A percentile compares a stretch with the other conserved stretches of the same genome.
Conservation (phyloP, 192 early-diverging fungal species). For the Podila epigama region DNA sequence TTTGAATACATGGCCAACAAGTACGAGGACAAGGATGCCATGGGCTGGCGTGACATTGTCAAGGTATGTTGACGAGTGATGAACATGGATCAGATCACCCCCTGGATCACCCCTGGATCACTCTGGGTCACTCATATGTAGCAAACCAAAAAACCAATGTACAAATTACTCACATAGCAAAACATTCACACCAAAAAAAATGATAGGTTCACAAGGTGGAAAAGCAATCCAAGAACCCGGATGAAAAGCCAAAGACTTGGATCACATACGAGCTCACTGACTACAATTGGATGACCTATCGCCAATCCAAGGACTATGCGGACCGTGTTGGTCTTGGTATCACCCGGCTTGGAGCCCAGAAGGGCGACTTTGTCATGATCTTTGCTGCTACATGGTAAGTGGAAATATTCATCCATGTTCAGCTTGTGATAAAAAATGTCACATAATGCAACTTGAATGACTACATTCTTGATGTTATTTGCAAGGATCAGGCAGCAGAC, state of each 20-base stretch:
- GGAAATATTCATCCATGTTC: too few species aligned
- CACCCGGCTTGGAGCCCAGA: conserved; percentile 56
- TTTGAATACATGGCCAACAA: conserved; percentile 49
- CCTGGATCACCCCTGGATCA: not conserved
- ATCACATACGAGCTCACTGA: conserved; percentile 70
- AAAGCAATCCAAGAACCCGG: conserved; percentile 24
- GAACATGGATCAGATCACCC: not conserved
- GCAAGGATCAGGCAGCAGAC: too few species aligned
- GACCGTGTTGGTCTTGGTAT: conserved; percentile 60
- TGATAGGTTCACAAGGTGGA: conserved; percentile 33
- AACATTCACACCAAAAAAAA: not conserved
- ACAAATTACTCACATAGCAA: not conserved
- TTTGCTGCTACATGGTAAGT: conserved; percentile 59
- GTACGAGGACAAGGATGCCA: conserved; percentile 44
- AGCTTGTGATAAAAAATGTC: too few species aligned
- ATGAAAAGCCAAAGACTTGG: conserved; percentile 70
- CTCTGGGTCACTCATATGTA: not conserved
- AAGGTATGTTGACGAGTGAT: conserved; percentile 26
- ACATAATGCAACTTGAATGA: too few species aligned
- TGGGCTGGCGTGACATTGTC: conserved; percentile 53
- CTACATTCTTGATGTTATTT: too few species aligned
- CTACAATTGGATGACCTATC: conserved; percentile 76
- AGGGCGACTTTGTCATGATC: conserved; percentile 54
- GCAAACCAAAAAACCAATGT: too few species aligned
- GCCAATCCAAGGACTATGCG: conserved; percentile 54